Evolutionary conservation across 2,329 filamentous ascomycete species (phyloP), one percentile per base, ranked within the genome.

Genomic region (Teratosphaeria nubilosa): DNA sequence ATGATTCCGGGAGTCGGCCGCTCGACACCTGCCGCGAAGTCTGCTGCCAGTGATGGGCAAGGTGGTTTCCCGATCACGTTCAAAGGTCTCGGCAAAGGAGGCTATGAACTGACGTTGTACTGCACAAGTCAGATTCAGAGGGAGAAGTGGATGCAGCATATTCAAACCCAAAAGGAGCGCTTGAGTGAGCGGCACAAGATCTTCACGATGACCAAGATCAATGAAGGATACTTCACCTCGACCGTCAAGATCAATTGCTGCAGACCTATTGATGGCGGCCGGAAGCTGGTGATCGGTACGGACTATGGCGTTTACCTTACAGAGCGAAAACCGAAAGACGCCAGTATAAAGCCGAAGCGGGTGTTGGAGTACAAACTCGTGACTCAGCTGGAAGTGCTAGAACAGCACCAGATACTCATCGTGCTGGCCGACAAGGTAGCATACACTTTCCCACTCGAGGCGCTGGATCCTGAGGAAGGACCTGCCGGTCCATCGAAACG

Each of bases 91-190:
- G 94, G 94, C 54, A 96, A 95, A 74, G 91, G 91, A 56, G 94
- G 92, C 32, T 99, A 96, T 70, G 92, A 96, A 71, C 78, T 91
- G 67, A 94, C 91, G 3, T 80, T 99, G 4, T 97, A 87, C 73
- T 92, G 91, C 53, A 85, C 87, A 10, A 95, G 90, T 59, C 86
- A 90, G 65, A 87, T 90, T 9, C 89, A 90, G 27, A 83, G 94
- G 59, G 90, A 92, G 72, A 99, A 97, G 75, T 99, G 94, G 87
- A 90, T 99, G 71, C 91, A 99, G 75, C 86, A 90, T 69, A 96
- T 99, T 66, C 90, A 96, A 68, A 82, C 85, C 54, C 91, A 96
- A 64, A 95, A 99, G 73, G 85, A 89, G 67, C 88, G 88, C 62
- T 80, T 99, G 59, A 84, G 91, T 63, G 87, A 91, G 65, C 77